phyloP scores from a whole-genome alignment of 2,329 filamentous ascomycete genomes.

The Furcasterigmium sp. region DNA sequence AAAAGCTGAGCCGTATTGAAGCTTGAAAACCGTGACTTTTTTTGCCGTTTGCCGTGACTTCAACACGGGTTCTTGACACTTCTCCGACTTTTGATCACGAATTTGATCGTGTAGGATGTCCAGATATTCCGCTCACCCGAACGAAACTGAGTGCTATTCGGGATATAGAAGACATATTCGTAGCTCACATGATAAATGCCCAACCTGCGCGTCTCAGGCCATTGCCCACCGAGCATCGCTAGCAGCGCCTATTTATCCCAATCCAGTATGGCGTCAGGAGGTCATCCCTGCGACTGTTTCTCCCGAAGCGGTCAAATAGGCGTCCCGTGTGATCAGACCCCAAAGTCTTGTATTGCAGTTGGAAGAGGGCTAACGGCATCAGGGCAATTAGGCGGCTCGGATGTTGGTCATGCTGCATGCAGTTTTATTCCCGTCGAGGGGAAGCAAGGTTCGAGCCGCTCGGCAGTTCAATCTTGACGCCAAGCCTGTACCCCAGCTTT shows the following conservation, averaged over 20 bases:
- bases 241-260: not conserved
- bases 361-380: not conserved
- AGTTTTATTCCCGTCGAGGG: not conserved
- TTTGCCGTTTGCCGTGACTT: not conserved
- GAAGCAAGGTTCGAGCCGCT: not conserved
- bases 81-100: not conserved
- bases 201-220: not conserved
- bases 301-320: not conserved
- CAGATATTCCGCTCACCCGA: not conserved
- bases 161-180: not conserved
- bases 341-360: not conserved
- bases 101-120: not conserved
- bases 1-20: not conserved
- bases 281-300: not conserved
- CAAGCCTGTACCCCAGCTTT: not conserved
- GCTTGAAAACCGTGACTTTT: not conserved
- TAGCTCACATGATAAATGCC: not conserved
- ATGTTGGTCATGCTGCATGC: not conserved
- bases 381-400: not conserved
- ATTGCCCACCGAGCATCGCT: not conserved
- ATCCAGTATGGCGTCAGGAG: not conserved
- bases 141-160: not conserved
- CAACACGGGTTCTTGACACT: not conserved
- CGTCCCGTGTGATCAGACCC: not conserved
- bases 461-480: not conserved